phyloP scores from a whole-genome alignment of 2,329 filamentous ascomycete species.

The Calonectria pauciramosa region DNA sequence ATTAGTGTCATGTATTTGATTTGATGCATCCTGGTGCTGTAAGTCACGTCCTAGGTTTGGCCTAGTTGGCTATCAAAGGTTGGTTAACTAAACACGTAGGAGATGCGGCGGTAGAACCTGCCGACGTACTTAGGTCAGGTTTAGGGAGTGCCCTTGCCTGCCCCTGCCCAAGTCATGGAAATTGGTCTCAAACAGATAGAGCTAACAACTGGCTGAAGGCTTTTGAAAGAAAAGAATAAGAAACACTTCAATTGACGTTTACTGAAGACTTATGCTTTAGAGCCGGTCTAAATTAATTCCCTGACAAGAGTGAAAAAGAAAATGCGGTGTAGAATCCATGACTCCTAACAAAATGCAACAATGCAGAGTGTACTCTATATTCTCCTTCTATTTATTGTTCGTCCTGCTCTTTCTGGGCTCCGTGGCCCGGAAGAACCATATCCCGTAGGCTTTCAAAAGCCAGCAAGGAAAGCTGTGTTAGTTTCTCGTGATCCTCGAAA shows the following conservation, averaged over 20 bases:
- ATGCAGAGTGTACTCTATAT: neutral
- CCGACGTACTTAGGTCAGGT: too few relatives aligned
- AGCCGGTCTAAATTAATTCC: neutral
- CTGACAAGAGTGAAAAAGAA: neutral
- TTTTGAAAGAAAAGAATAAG: neutral
- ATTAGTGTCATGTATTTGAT: too few relatives aligned
- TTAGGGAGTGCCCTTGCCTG: too few relatives aligned
- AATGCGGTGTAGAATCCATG: neutral
- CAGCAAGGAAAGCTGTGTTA: neutral
- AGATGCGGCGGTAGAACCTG: too few relatives aligned
- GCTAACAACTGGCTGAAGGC: too few relatives aligned
- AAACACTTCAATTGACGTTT: too few relatives aligned
- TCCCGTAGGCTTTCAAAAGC: neutral
- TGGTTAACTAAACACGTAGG: too few relatives aligned
- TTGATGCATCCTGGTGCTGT: too few relatives aligned
- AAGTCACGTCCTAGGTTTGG: too few relatives aligned
- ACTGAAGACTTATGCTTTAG: neutral
- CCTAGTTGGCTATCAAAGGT: too few relatives aligned
- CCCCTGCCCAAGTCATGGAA: too few relatives aligned
- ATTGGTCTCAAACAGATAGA: too few relatives aligned
- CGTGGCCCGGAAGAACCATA: accelerated
- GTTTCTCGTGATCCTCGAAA: neutral
- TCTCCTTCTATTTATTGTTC: neutral
- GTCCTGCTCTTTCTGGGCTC: neutral
- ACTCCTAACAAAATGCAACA: neutral